A percentile compares a stretch with the other conserved stretches of the same genome.
Evolutionary conservation across 768 basidiomycete genomes (phyloP).

Genomic region (Asterophora lycoperdoides): DNA sequence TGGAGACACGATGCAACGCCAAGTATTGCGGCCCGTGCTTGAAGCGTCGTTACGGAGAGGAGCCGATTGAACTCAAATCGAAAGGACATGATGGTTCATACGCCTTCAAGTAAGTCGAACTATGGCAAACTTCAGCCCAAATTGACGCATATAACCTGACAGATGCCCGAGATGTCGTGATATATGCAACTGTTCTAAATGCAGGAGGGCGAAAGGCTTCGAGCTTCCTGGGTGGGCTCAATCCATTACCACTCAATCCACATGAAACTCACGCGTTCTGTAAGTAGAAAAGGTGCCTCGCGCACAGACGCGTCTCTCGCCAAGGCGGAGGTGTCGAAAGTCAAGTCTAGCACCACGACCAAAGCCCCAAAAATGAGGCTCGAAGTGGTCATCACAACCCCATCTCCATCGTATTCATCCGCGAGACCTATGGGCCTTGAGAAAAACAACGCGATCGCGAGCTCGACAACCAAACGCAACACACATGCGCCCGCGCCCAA

Average conservation of each 20-base stretch:
- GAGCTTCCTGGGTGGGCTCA: conserved; percentile 51
- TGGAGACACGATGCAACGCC: conserved; percentile 43
- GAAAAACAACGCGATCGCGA: background rate
- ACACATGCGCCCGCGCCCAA: background rate
- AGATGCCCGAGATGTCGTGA: conserved; percentile 71
- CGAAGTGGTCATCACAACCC: conserved; percentile 1
- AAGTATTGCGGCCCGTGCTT: conserved; percentile 67
- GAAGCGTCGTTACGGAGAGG: conserved; percentile 61
- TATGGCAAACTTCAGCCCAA: background rate
- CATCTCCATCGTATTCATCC: background rate
- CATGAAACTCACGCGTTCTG: background rate
- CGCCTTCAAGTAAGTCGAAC: conserved; percentile 47
- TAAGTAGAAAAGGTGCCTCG: background rate
- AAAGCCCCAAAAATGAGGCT: background rate
- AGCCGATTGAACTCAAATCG: conserved; percentile 40
- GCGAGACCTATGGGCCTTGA: background rate
- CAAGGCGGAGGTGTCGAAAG: no score
- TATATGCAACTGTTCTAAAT: conserved; percentile 62
- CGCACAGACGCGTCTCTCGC: background rate
- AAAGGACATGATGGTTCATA: conserved; percentile 29
- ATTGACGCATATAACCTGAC: conserved; percentile 2
- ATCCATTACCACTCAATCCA: background rate
- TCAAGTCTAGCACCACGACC: background rate
- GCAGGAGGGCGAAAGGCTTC: conserved; percentile 61
- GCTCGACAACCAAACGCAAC: background rate